Evolutionary conservation across 441 rosid species (phyloP).

Genomic region (Croton laevigatus): DNA sequence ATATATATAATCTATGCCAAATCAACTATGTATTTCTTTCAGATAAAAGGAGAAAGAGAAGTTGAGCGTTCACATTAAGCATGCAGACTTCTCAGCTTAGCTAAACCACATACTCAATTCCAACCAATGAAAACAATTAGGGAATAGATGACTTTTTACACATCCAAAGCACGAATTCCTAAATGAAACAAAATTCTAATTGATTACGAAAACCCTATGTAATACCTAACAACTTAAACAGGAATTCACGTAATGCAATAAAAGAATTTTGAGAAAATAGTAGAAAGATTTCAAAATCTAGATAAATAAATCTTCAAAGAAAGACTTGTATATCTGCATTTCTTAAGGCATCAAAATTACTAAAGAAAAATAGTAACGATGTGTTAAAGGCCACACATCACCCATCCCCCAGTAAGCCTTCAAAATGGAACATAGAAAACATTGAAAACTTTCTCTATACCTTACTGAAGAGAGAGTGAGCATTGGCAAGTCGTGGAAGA

Average conservation of each 20-base stretch:
- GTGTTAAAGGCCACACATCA: not conserved
- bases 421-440: conserved; percentile 5
- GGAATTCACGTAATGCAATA: not conserved
- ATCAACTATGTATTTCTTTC: not conserved
- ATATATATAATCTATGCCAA: too few species aligned
- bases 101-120: not conserved
- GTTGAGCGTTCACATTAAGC: not conserved
- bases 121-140: not conserved
- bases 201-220: too few species aligned
- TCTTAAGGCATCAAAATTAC: not conserved
- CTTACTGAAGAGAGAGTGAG: conserved; percentile 88
- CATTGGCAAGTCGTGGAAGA: conserved; percentile 89
- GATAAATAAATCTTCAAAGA: not conserved
- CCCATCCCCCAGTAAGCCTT: conserved; percentile 10
- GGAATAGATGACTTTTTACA: too few species aligned
- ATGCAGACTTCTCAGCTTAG: not conserved
- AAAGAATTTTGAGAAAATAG: not conserved
- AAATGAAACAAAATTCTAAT: too few species aligned
- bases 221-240: not conserved
- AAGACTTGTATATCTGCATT: not conserved
- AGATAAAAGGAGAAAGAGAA: not conserved
- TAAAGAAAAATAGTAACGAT: not conserved
- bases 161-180: too few species aligned
- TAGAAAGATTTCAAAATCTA: not conserved
- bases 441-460: conserved; percentile 32